These are phyloP conservation scores for Talaromyces thailandensis DNA, from an alignment of 495 filamentous ascomycete genomes.

Conservation along the genomic window DNA sequence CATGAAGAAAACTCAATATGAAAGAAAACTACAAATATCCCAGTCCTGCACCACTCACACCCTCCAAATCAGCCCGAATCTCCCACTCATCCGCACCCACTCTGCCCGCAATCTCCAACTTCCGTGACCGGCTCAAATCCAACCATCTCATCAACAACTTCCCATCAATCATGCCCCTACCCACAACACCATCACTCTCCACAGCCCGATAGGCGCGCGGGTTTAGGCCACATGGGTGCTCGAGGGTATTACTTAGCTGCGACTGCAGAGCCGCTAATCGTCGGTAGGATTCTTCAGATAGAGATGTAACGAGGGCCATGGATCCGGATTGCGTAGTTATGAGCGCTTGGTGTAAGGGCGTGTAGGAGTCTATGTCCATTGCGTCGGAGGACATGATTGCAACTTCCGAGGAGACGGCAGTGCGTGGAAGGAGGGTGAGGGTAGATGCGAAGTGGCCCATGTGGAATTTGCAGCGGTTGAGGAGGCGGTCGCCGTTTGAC, in stretches of 20 bases:
- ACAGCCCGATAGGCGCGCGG: constrained; percentile 62
- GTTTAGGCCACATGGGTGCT: constrained; percentile 72
- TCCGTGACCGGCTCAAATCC: constrained; percentile 57
- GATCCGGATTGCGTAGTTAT: constrained; percentile 63
- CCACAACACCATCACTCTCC: constrained; percentile 37
- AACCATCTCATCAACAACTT: constrained; percentile 53
- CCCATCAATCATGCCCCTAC: constrained; percentile 56
- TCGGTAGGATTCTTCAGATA: constrained; percentile 74
- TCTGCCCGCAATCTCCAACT: constrained; percentile 59
- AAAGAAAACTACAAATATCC: constrained; percentile 29
- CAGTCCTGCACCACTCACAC: constrained; percentile 51
- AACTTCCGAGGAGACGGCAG: constrained; percentile 35
- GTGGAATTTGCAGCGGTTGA: constrained; percentile 81
- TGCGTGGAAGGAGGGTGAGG: constrained; percentile 66
- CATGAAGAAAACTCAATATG: not conserved
- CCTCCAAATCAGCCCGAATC: constrained; percentile 50
- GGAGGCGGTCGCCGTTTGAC: constrained; percentile 75
- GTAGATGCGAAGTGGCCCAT: constrained; percentile 67
- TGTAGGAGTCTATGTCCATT: constrained; percentile 24
- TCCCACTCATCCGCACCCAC: constrained; percentile 51
- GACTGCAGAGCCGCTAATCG: constrained; percentile 73
- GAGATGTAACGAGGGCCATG: constrained; percentile 64
- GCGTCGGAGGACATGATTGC: constrained; percentile 22
- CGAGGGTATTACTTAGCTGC: constrained; percentile 66
- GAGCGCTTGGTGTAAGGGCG: constrained; percentile 49